Base-by-base conservation (phyloP, 352 stramenopile genomes). In the Phytophthora colocasiae region DNA sequence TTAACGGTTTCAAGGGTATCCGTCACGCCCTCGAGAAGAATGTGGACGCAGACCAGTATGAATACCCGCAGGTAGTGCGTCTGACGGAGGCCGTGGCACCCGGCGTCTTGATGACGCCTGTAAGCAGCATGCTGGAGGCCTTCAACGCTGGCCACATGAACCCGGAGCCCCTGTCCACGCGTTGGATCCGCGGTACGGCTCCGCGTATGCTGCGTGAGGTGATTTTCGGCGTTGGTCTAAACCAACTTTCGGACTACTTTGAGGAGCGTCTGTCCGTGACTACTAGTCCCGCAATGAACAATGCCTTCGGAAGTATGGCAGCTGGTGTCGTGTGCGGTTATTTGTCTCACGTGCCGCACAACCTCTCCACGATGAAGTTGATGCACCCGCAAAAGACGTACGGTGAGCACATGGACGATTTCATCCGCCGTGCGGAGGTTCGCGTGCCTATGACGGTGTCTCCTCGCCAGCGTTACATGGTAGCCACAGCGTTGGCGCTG, bases 341-440 rank as follows among this genome's bases (percentile, higher is more conserved):
- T 71, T 74, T 98, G 32, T 97, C 84, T 34, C 95, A 98, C 77
- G 92, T 98, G 38, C 95, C 95, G 59, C 95, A 98, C 84, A 98
- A 98, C 73, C 67, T 98, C 17, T 97, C 89, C n/a, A 98, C 93
- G 46, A 91, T 98, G 69, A 98, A 98, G 77, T 80, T 98, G 31
- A 91, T 98, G 79, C 87, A 98, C 70, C 94, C 95, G 26, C 76
- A 97, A 59, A 96, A 96, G 71, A 78, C 77, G 29, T 97, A 97
- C 71, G 43, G 57, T 31, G 74, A 85, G 48, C 89, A 95, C 66
- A 93, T 97, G 82, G 77, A 83, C 57, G 87, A 97, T 64, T 91
- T 96, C 49, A 83, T 95, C 58, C 72, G 75, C n/a, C 84, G 92
- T 50, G 89, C 85, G 29, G 78, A 96, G 62, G 88, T 85, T 55